Evolutionary conservation across 805 yeast genomes (phyloP).

Genomic region (Kregervanrija pseudodelftensis): DNA sequence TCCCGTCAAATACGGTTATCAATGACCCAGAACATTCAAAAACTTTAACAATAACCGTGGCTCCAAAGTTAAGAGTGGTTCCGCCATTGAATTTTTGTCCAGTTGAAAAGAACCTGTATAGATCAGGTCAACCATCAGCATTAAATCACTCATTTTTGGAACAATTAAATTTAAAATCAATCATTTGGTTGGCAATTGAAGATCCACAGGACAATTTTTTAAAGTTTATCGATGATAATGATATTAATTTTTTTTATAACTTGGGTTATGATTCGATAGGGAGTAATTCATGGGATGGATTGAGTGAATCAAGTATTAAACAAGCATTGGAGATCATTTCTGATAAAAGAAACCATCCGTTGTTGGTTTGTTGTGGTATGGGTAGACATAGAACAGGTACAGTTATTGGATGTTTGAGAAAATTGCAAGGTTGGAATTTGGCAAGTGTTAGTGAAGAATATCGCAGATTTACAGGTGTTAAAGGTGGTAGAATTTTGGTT

Average conservation of each 20-base stretch:
- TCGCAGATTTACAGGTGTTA: slow-evolving; percentile 84
- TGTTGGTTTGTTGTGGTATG: slow-evolving; percentile 95
- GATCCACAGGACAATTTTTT: slow-evolving; percentile 88
- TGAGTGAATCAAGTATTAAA: slow-evolving; percentile 73
- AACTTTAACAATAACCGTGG: slow-evolving; percentile 30
- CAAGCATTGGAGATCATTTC: slow-evolving; percentile 73
- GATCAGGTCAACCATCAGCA: slow-evolving; percentile 94
- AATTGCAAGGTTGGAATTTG: slow-evolving; percentile 95
- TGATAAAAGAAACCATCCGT: slow-evolving; percentile 68
- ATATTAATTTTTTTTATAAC: slow-evolving; percentile 76
- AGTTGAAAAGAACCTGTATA: slow-evolving; percentile 77
- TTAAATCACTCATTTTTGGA: slow-evolving; percentile 81
- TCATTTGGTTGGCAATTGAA: slow-evolving; percentile 92
- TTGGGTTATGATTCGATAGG: slow-evolving; percentile 47
- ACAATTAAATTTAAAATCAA: slow-evolving; percentile 66
- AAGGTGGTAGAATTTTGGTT: slow-evolving; percentile 88
- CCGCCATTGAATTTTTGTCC: slow-evolving; percentile 97
- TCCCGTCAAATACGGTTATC: slow-evolving; percentile 17
- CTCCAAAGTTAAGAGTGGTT: slow-evolving; percentile 64
- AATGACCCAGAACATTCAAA: slow-evolving; percentile 15
- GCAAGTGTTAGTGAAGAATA: slow-evolving; percentile 92
- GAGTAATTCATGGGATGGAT: slow-evolving; percentile 90
- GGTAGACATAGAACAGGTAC: slow-evolving; percentile 98
- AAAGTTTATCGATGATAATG: slow-evolving; percentile 68
- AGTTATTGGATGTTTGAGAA: slow-evolving; percentile 85